Evolutionary conservation across 2,329 filamentous ascomycete species (phyloP).

Genomic region (Exophiala calicioides): DNA sequence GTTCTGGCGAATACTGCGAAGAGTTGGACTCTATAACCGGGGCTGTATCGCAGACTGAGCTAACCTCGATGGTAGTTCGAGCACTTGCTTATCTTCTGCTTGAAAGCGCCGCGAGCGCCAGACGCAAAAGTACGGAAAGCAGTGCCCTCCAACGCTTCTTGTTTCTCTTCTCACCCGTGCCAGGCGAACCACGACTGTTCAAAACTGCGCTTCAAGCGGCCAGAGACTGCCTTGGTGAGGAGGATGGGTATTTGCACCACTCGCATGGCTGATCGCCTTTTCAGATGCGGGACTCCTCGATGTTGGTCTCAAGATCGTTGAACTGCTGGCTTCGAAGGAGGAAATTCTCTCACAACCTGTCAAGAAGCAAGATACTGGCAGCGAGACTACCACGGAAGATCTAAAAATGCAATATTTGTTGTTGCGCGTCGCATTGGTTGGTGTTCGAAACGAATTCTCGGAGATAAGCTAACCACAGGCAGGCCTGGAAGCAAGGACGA

Average conservation of each 20-base stretch:
- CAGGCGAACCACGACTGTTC: conserved; percentile 59
- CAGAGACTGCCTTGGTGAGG: conserved; percentile 56
- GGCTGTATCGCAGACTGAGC: neutral
- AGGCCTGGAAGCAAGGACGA: conserved; percentile 74
- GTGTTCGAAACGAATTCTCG: conserved; percentile 24
- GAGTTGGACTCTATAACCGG: neutral
- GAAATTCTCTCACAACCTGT: conserved; percentile 2
- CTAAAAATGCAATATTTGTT: conserved; percentile 59
- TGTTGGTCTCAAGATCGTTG: conserved; percentile 62
- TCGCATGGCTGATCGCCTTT: neutral
- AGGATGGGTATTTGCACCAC: neutral
- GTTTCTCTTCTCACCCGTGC: conserved; percentile 14
- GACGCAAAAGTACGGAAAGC: conserved; percentile 12
- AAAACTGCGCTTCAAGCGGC: conserved; percentile 68
- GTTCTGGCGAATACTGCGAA: conserved; percentile 10
- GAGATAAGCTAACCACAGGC: conserved; percentile 6
- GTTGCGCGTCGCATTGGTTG: conserved; percentile 67
- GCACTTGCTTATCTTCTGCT: conserved; percentile 69
- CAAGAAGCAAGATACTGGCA: neutral
- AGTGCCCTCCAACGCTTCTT: neutral
- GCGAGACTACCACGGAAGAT: conserved; percentile 10
- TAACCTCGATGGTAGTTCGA: conserved; percentile 40
- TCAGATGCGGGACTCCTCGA: conserved; percentile 48
- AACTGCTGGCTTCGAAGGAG: conserved; percentile 56
- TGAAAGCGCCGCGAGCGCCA: conserved; percentile 52